A percentile compares a stretch with the other conserved stretches of the same genome.
These are phyloP conservation scores for Arthromyces matolae DNA, from an alignment of 768 basidiomycete species.

Conservation along the genomic window DNA sequence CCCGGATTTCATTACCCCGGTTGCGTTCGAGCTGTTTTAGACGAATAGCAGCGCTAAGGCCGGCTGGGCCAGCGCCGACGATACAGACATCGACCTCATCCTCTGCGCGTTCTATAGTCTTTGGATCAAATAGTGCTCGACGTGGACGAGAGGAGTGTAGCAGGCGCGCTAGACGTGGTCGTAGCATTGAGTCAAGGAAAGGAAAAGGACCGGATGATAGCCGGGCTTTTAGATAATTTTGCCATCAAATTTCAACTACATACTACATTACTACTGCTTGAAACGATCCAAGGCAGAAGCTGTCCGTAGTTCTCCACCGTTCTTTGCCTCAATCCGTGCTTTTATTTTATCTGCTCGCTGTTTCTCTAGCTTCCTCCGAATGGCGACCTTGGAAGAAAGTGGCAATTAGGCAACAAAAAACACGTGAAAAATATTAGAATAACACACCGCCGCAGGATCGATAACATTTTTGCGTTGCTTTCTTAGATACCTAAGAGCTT, in stretches of 20 bases:
- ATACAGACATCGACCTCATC: slow-evolving; percentile 98
- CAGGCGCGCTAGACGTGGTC: slow-evolving; percentile 12
- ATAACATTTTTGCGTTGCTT: slow-evolving; percentile 96
- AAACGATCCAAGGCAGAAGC: slow-evolving; percentile 42
- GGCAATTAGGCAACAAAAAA: neutral
- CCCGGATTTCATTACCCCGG: slow-evolving; percentile 75
- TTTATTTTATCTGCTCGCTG: slow-evolving; percentile 44
- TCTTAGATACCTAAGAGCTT: slow-evolving; percentile 52
- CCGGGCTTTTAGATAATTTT: no score
- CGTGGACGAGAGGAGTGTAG: slow-evolving; percentile 12
- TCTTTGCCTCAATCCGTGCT: slow-evolving; percentile 32
- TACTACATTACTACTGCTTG: no score
- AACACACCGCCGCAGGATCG: slow-evolving; percentile 68
- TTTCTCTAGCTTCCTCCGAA: slow-evolving; percentile 64
- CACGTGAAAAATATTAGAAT: neutral
- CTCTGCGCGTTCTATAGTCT: slow-evolving; percentile 70
- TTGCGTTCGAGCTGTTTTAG: slow-evolving; percentile 89
- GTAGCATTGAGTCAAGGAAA: slow-evolving; percentile 11
- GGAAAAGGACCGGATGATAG: no score
- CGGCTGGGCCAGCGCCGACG: slow-evolving; percentile 93
- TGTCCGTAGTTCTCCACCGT: slow-evolving; percentile 24
- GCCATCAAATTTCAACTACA: no score
- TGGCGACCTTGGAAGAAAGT: slow-evolving; percentile 44
- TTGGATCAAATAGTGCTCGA: slow-evolving; percentile 43
- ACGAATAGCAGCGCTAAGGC: slow-evolving; percentile 92